Conservation (phyloP, 306 rosid genomes). For the Begonia loranthoides region DNA sequence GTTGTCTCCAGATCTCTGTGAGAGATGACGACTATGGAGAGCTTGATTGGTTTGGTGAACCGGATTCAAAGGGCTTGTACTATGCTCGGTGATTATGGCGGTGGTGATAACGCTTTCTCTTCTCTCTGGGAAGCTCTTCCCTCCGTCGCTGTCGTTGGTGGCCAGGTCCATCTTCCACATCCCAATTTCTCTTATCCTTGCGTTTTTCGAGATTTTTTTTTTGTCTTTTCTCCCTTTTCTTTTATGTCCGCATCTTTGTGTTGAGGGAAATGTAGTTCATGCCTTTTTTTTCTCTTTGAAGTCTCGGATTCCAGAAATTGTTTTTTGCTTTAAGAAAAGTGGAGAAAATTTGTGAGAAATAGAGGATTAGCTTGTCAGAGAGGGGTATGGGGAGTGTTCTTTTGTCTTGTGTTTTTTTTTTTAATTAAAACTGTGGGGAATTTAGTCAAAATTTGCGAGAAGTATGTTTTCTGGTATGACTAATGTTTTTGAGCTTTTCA, state of each 20-base stretch:
- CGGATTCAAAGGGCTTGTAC: slow-evolving; percentile 93
- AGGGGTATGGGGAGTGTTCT: too few relatives aligned
- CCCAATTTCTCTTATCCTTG: neutral
- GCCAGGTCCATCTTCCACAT: slow-evolving; percentile 42
- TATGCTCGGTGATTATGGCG: slow-evolving; percentile 87
- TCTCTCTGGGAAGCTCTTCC: slow-evolving; percentile 98
- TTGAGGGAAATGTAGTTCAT: neutral
- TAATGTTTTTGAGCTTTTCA: slow-evolving; percentile 3
- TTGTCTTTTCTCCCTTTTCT: neutral
- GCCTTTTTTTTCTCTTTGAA: too few relatives aligned
- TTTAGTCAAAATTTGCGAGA: too few relatives aligned
- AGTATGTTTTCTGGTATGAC: neutral
- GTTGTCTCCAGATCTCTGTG: slow-evolving; percentile 1
- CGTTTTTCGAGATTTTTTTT: neutral
- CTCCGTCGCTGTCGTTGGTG: slow-evolving; percentile 91
- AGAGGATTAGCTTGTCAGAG: too few relatives aligned
- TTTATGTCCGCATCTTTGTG: neutral
- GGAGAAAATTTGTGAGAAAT: too few relatives aligned
- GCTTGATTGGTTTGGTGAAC: slow-evolving; percentile 90
- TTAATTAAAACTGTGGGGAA: too few relatives aligned
- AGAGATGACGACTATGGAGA: slow-evolving; percentile 81
- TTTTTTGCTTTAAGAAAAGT: too few relatives aligned
- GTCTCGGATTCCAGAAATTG: too few relatives aligned
- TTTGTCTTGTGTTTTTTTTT: too few relatives aligned
- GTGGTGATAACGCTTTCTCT: slow-evolving; percentile 39